Conservation (phyloP, 352 stramenopile species). For the Discostella stelligera region DNA sequence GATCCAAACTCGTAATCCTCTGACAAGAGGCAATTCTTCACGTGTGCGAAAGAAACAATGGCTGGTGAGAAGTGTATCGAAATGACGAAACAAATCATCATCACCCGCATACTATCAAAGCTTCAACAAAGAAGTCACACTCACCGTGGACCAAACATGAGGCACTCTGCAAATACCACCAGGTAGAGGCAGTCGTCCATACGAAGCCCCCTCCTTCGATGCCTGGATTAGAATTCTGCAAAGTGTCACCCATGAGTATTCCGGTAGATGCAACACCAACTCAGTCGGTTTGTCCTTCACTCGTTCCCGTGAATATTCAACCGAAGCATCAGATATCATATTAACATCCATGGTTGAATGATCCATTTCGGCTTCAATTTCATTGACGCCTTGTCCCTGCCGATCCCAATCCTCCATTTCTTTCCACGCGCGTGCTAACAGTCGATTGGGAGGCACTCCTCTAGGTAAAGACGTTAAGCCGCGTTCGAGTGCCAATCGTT, state of each 20-base stretch:
- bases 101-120: neutral
- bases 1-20: slow-evolving; percentile 66
- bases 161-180: slow-evolving; percentile 1
- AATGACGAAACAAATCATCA: neutral
- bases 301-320: neutral
- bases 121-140: slow-evolving; percentile 1
- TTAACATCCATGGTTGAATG: neutral
- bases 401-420: slow-evolving; percentile 61
- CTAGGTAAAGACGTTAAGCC: slow-evolving; percentile 51
- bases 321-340: neutral
- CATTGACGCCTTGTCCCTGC: neutral
- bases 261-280: slow-evolving; percentile 63
- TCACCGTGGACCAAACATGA: slow-evolving; percentile 50
- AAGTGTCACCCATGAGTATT: slow-evolving; percentile 75
- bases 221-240: slow-evolving; percentile 69
- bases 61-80: neutral
- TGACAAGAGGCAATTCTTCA: slow-evolving; percentile 24
- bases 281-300: slow-evolving; percentile 18
- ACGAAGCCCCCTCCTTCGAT: slow-evolving; percentile 55
- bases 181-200: slow-evolving; percentile 22
- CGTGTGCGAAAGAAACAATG: neutral
- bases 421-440: slow-evolving; percentile 56
- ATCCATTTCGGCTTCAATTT: neutral
- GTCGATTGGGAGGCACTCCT: slow-evolving; percentile 70
- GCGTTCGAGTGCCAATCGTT: slow-evolving; percentile 72